Base-by-base conservation (phyloP, 192 early-diverging fungal genomes). In the Lobosporangium transversale region DNA sequence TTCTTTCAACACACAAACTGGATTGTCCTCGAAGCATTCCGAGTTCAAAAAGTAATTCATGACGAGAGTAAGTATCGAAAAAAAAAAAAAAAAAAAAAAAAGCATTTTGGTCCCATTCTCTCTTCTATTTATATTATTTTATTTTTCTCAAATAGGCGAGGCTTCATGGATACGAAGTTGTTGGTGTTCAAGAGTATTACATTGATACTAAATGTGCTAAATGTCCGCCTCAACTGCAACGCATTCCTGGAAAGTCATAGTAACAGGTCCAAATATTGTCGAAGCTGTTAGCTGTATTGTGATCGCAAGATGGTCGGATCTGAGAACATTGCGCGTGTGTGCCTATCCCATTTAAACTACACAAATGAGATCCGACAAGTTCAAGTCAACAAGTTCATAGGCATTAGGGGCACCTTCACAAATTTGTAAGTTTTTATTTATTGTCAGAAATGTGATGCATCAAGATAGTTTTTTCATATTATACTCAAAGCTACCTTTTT, bases 281-380 rank as follows among this genome's bases (percentile, higher is more conserved):
- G 30, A 6, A 18, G 20, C 11, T 53, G 52, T 20, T 33, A 53
- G 33, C 6, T n/a, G 7, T 53, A 53, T 32, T 35, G 30, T 33
- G 52, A 53, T 35, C 29, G 30, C 4, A 31, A 53, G 30, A 31
- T 21, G 6, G 52, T 53, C 11, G 52, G 52, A 1, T 20, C 52
- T 2, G 52, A 53, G 33, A 53, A 53, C 8, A 53, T 53, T 35
- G 52, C 52, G 33, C 30, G 26, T 12, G 29, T 53, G 12, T 53
- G 51, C 8, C 18, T 29, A 17, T 24, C 51, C 3, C 51, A 53
- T 12, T 4, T 53, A 7, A 53, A 3, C 3, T 7, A 29, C 24
- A n/a, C 51, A 53, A 6, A 24, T 4, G 15, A 3, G 51, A 31
- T 29, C 51, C 24, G 17, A 31, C 15, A 53, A 53, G 27, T 53